A percentile compares a stretch with the other conserved stretches of the same genome.
Evolutionary conservation across 2,329 filamentous ascomycete genomes (phyloP).

Genomic region (Nothophaeocryptopus gaeumannii): DNA sequence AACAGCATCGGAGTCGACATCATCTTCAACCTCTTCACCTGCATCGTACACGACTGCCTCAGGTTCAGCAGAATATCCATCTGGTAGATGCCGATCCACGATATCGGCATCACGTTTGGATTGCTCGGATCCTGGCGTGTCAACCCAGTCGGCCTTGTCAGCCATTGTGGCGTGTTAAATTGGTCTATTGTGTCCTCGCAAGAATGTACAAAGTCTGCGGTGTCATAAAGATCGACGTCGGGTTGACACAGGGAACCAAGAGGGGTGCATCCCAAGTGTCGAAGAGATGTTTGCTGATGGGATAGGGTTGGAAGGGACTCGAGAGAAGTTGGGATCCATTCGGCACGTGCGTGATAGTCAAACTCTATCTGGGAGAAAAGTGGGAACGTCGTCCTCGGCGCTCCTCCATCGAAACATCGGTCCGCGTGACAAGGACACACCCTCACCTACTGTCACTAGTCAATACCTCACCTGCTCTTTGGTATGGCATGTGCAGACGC

Average conservation of each 20-base stretch:
- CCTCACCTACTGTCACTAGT: too few species aligned
- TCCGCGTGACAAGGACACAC: too few species aligned
- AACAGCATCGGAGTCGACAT: conserved; percentile 3
- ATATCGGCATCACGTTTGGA: conserved; percentile 31
- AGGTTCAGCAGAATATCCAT: conserved; percentile 34
- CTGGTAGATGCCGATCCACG: conserved; percentile 35
- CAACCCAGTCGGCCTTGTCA: conserved; percentile 14
- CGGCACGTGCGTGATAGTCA: too few species aligned
- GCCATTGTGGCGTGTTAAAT: conserved; percentile 11
- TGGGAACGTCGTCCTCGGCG: too few species aligned
- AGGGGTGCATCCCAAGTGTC: conserved; percentile 3
- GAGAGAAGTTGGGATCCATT: too few species aligned
- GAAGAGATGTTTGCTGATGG: too few species aligned
- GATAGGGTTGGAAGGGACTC: too few species aligned
- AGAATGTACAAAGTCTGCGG: neutral
- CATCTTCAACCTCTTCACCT: conserved; percentile 8
- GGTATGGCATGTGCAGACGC: too few species aligned
- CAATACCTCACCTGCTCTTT: too few species aligned
- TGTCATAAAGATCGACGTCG: conserved; percentile 11
- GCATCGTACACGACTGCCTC: conserved; percentile 27
- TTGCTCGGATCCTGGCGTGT: conserved; percentile 22
- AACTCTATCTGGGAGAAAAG: too few species aligned
- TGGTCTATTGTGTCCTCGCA: neutral
- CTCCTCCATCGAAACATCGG: too few species aligned
- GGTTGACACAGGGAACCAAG: conserved; percentile 5